These are phyloP conservation scores for Fusarium temperatum DNA, from an alignment of 2,329 filamentous ascomycete genomes.

Conservation along the genomic window DNA sequence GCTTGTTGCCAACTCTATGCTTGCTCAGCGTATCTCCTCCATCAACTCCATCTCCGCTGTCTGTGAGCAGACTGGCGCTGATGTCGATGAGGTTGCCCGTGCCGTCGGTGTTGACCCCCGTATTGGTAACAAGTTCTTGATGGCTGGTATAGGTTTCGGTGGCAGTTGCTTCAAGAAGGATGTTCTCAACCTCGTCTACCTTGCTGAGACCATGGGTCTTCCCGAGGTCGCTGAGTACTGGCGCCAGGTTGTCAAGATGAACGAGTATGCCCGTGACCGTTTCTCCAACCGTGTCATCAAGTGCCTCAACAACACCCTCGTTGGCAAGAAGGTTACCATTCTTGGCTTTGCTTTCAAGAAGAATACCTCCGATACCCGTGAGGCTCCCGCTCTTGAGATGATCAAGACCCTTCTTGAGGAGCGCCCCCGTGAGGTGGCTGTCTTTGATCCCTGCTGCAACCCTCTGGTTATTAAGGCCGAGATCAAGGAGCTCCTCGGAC, in stretches of 20 bases:
- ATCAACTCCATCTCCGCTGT: constrained; percentile 85
- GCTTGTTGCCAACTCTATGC: constrained; percentile 80
- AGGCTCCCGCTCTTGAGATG: constrained; percentile 74
- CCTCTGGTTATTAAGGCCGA: constrained; percentile 60
- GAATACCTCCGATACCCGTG: constrained; percentile 78
- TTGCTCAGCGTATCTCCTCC: constrained; percentile 81
- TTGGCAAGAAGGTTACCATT: constrained; percentile 75
- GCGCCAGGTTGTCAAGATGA: constrained; percentile 77
- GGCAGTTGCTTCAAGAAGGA: constrained; percentile 87
- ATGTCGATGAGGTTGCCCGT: constrained; percentile 76
- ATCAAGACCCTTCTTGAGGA: constrained; percentile 73
- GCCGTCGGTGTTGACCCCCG: constrained; percentile 75
- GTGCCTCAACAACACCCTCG: constrained; percentile 73
- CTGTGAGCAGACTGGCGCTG: constrained; percentile 78
- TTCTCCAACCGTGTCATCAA: constrained; percentile 73
- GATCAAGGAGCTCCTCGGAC: constrained; percentile 56
- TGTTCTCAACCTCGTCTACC: constrained; percentile 76
- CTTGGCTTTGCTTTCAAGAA: constrained; percentile 85
- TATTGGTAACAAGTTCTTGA: constrained; percentile 77
- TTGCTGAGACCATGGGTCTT: constrained; percentile 75
- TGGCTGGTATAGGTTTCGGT: constrained; percentile 80
- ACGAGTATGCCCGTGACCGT: constrained; percentile 76
- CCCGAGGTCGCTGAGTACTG: constrained; percentile 80
- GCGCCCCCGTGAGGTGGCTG: constrained; percentile 68
- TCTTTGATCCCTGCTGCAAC: constrained; percentile 74